Evolutionary conservation across 148 eudicot genomes (phyloP).

Genomic region (Dysphania ambrosioides): DNA sequence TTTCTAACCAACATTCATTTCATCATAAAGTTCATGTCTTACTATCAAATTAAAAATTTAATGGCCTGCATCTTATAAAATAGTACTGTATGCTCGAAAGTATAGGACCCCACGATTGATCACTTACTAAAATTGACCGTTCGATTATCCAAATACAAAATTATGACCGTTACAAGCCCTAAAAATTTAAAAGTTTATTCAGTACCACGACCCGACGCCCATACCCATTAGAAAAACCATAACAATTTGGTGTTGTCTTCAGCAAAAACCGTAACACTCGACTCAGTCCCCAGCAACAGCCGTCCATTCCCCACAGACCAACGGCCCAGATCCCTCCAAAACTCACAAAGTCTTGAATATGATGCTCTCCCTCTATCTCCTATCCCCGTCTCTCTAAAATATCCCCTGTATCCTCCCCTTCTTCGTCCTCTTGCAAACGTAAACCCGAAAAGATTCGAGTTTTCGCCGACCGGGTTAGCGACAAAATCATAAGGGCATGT

Average conservation of each 20-base stretch:
- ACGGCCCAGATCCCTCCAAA: conserved; percentile 39
- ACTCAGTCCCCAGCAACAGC: conserved; percentile 23
- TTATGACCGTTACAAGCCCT: conserved; percentile 52
- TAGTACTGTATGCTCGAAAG: neutral
- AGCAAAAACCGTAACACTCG: neutral
- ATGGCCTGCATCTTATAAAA: conserved; percentile 5
- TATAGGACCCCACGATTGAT: conserved; percentile 38
- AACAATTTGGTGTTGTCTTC: neutral
- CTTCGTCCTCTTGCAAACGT: neutral
- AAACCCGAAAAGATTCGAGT: conserved; percentile 3
- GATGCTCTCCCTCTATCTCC: conserved; percentile 8
- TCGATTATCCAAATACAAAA: neutral
- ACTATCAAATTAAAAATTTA: neutral
- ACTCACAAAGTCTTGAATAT: conserved; percentile 18
- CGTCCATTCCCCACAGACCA: conserved; percentile 34
- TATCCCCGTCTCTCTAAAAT: conserved; percentile 10
- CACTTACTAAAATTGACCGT: conserved; percentile 23
- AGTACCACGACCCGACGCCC: conserved; percentile 3
- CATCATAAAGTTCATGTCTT: no score
- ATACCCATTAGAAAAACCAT: neutral
- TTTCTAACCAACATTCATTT: neutral
- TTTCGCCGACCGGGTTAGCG: conserved; percentile 29
- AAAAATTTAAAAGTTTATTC: conserved; percentile 17
- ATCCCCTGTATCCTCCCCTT: conserved; percentile 4
- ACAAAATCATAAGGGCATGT: conserved; percentile 42